phyloP scores from a whole-genome alignment of 140 eudicot species.

The Bidens hawaiensis region DNA sequence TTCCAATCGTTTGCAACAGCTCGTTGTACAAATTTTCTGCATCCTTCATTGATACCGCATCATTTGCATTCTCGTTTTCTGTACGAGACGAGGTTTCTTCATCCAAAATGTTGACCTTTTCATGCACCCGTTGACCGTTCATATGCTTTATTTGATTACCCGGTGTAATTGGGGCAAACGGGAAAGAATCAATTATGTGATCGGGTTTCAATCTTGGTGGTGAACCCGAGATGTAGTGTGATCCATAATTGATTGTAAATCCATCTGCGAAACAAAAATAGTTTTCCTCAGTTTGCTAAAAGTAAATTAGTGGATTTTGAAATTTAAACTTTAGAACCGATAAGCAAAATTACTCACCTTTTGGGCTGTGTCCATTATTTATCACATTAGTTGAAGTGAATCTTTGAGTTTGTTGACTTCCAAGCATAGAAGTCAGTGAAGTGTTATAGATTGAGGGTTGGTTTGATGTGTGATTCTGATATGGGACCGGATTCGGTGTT shows the following conservation, averaged over 20 bases:
- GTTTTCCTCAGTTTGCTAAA: background rate
- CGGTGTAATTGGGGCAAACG: constrained; percentile 63
- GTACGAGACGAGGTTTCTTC: constrained; percentile 14
- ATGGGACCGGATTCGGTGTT: background rate
- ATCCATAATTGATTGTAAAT: constrained; percentile 26
- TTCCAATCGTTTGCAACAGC: constrained; percentile 33
- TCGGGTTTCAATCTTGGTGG: constrained; percentile 43
- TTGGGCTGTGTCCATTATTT: constrained; percentile 7
- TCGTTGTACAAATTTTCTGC: constrained; percentile 18
- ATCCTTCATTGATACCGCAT: constrained; percentile 11
- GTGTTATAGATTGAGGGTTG: constrained; percentile 8
- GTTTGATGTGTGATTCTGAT: constrained; percentile 4
- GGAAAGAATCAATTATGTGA: constrained; percentile 21
- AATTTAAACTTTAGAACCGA: background rate
- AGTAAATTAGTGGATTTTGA: background rate
- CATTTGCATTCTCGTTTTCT: constrained; percentile 29
- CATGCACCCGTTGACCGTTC: constrained; percentile 16
- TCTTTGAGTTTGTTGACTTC: constrained; percentile 29
- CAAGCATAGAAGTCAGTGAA: constrained; percentile 15
- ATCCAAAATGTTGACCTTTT: constrained; percentile 11
- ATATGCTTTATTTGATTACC: constrained; percentile 21
- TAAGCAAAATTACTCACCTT: constrained; percentile 28
- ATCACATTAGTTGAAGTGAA: constrained; percentile 14
- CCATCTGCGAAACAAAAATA: constrained; percentile 38
- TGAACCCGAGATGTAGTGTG: constrained; percentile 35